Percentiles rank a stretch among this genome's conserved stretches.
Evolutionary conservation across 2,329 filamentous ascomycete species (phyloP).

Genomic region (Ascochyta koolunga): DNA sequence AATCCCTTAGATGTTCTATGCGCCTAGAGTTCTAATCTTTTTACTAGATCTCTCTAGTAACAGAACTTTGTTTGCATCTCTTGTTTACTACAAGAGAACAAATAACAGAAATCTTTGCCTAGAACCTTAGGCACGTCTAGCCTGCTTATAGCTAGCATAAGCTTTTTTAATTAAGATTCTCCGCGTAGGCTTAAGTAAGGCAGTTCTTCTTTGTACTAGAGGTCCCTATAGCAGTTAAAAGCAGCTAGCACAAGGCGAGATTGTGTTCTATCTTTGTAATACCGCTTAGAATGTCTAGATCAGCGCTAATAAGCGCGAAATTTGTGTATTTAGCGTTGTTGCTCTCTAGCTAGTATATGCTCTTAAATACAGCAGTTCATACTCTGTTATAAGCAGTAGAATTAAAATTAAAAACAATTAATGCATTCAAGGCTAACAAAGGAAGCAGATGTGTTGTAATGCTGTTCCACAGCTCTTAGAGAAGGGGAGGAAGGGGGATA

Average conservation of each 20-base stretch:
- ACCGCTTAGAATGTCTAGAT: neutral
- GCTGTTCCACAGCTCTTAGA: neutral
- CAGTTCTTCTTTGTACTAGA: neutral
- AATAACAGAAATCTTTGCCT: neutral
- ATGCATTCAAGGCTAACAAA: neutral
- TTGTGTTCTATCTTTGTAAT: neutral
- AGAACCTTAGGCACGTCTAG: conserved; percentile 1
- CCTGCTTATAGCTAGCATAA: neutral
- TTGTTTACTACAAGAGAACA: neutral
- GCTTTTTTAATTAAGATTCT: neutral
- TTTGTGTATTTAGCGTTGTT: neutral
- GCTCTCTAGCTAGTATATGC: neutral
- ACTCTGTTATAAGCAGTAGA: neutral
- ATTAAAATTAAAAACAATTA: neutral
- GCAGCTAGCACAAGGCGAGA: neutral
- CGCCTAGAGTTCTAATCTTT: neutral
- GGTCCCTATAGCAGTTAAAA: neutral
- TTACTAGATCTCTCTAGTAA: neutral
- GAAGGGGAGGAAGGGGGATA: too few species aligned
- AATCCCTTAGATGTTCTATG: neutral
- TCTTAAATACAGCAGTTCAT: neutral
- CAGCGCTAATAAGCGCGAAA: neutral
- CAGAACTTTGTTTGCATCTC: neutral
- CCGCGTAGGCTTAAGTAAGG: neutral
- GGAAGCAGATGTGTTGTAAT: neutral